Evolutionary conservation across 176 grass and related monocot species (phyloP), one percentile per base, ranked within the genome.

Genomic region (Oryza coarctata): DNA sequence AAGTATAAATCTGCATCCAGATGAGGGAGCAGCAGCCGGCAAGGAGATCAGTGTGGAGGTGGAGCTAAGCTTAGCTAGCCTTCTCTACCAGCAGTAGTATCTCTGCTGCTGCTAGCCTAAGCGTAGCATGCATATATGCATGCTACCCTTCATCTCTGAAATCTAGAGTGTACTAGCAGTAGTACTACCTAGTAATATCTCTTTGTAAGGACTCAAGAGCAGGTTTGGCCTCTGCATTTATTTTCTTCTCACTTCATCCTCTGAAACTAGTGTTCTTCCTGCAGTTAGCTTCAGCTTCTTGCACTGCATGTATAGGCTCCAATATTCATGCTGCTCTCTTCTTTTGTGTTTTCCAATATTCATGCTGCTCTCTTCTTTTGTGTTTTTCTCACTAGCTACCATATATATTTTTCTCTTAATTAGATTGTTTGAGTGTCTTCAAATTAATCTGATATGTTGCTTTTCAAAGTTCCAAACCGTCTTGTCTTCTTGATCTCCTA

Each of bases 1-100:
- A 66, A 66, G 70, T 65, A 75, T 75, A 72, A 66, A 74, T 75
- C 41, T 65, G 82, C 65, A 71, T 31, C 65, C 52, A 71, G 73
- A 65, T 57, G 71, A 65, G 43, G 4, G 40, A 68, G 17, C 65
- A 44, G 23, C 29, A 60, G 63, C 63, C 68, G 47, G 13, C 25
- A 38, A 26, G 11, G 25, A 36, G n/a, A 39, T 3, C 9, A 26
- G 13, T 36, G 31, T 57, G 22, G 30, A 31, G 47, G 18, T 75
- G 28, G 14, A 41, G 76, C 39, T 14, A 4, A 47, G 44, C 23
- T 82, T 71, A 57, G 55, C 55, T 60, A 60, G 17, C 22, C 52
- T 23, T 52, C 49, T 52, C 49, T 52, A 52, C 45, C 45, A 49
- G 15, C 6, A 49, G 15, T 5, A 6, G 45, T 49, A 49, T 20